A percentile compares a stretch with the other conserved stretches of the same genome.
These are phyloP conservation scores for Colletotrichum sp. DNA, from an alignment of 2,329 filamentous ascomycete genomes.

Conservation along the genomic window DNA sequence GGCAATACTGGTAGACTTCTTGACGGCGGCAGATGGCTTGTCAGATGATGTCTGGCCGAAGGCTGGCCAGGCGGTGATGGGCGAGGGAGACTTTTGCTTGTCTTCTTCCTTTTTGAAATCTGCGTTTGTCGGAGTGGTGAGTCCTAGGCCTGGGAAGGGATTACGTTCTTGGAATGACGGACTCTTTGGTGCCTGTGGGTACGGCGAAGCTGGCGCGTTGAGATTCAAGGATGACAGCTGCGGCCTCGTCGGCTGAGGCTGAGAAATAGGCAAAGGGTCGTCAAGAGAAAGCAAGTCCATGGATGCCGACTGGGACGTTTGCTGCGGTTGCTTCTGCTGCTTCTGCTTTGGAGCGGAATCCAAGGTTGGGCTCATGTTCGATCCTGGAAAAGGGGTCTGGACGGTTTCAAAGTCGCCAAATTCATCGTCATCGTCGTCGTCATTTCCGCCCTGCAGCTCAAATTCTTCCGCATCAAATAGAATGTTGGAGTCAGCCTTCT, in stretches of 20 bases:
- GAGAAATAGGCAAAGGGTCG: constrained; percentile 24
- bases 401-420: constrained; percentile 67
- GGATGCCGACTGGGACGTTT: constrained; percentile 24
- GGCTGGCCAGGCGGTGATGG: constrained; percentile 52
- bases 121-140: constrained; percentile 46
- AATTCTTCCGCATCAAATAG: constrained; percentile 71
- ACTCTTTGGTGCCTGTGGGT: constrained; percentile 54
- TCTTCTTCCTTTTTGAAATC: constrained; percentile 34
- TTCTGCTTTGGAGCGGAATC: constrained; percentile 24
- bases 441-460: constrained; percentile 43
- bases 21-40: not conserved
- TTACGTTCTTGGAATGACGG: constrained; percentile 59
- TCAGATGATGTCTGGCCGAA: constrained; percentile 25
- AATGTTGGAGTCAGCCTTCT: constrained; percentile 52
- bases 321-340: constrained; percentile 18
- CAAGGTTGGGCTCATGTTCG: not conserved
- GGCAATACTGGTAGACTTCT: not conserved
- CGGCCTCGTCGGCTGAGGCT: constrained; percentile 29
- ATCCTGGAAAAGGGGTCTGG: constrained; percentile 16
- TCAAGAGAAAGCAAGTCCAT: constrained; percentile 47
- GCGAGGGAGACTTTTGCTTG: constrained; percentile 40
- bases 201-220: constrained; percentile 34
- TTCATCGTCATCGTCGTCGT: constrained; percentile 52
- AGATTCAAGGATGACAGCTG: constrained; percentile 39
- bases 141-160: constrained; percentile 53